These are phyloP conservation scores for Ceratocystis ficicola DNA, from an alignment of 2,329 filamentous ascomycete species.

Conservation along the genomic window DNA sequence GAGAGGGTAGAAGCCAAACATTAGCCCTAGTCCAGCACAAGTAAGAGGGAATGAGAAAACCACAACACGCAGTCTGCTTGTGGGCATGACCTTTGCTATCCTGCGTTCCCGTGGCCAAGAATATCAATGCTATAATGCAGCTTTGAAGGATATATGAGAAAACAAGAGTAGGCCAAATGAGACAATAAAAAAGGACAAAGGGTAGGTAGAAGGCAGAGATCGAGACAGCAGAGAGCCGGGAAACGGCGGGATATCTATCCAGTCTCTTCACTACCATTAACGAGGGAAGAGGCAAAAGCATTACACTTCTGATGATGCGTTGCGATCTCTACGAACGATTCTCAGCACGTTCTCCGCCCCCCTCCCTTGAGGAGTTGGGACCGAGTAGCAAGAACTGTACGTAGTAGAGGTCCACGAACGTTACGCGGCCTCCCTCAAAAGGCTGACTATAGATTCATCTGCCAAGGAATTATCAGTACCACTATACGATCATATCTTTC, in stretches of 20 bases:
- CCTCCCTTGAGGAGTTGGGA: background rate
- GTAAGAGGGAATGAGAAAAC: background rate
- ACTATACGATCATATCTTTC: background rate
- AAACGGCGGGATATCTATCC: too few relatives aligned
- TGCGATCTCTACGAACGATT: background rate
- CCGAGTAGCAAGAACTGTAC: background rate
- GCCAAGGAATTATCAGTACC: slow-evolving; percentile 1
- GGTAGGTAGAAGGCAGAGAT: too few relatives aligned
- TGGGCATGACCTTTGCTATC: background rate
- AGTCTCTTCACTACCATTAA: too few relatives aligned
- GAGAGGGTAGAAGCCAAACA: background rate
- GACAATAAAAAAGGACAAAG: too few relatives aligned
- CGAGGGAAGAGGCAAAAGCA: too few relatives aligned
- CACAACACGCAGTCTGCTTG: background rate
- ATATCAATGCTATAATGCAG: background rate
- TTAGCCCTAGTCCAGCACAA: background rate
- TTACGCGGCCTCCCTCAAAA: background rate
- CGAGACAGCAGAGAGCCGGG: too few relatives aligned
- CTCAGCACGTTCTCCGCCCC: background rate
- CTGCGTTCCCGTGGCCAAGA: background rate
- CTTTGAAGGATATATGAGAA: background rate
- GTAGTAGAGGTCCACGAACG: background rate
- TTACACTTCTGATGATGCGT: too few relatives aligned
- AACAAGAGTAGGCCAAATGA: background rate
- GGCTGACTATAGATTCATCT: background rate